A percentile compares a stretch with the other conserved stretches of the same genome.
phyloP scores from a whole-genome alignment of 352 stramenopile genomes.

The Elongisporangium anandrum region DNA sequence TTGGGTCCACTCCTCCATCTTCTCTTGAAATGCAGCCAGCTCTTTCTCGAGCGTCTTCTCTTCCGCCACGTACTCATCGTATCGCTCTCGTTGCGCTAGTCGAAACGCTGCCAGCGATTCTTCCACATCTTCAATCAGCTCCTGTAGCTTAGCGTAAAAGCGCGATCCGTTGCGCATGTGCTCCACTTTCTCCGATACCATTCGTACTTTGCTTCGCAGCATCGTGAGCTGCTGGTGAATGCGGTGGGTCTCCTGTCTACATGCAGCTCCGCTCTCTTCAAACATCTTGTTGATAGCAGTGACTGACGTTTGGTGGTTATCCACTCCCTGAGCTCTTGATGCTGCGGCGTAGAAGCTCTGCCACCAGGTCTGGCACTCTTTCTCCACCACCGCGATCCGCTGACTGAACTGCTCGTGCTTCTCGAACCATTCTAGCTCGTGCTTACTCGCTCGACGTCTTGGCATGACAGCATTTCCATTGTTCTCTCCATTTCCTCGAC shows the following conservation, averaged over 20 bases:
- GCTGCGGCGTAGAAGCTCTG: slow-evolving; percentile 39
- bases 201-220: slow-evolving; percentile 21
- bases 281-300: slow-evolving; percentile 37
- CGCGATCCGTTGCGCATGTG: slow-evolving; percentile 40
- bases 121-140: slow-evolving; percentile 51
- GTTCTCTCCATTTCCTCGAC: slow-evolving; percentile 8
- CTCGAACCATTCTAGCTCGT: slow-evolving; percentile 56
- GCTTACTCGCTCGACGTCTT: slow-evolving; percentile 22
- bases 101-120: slow-evolving; percentile 31
- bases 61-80: slow-evolving; percentile 43
- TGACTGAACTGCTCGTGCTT: slow-evolving; percentile 52
- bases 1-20: slow-evolving; percentile 38
- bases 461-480: neutral
- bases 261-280: slow-evolving; percentile 26
- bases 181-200: slow-evolving; percentile 36
- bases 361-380: slow-evolving; percentile 47
- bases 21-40: slow-evolving; percentile 31
- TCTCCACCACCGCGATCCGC: slow-evolving; percentile 38
- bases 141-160: slow-evolving; percentile 45
- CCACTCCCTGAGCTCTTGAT: slow-evolving; percentile 3
- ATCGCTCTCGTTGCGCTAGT: slow-evolving; percentile 23
- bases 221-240: slow-evolving; percentile 31
- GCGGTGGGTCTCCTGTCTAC: slow-evolving; percentile 20
- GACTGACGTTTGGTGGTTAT: slow-evolving; percentile 5
- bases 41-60: slow-evolving; percentile 61